phyloP scores from a whole-genome alignment of 306 rosid species.

The Lathyrus aphaca region DNA sequence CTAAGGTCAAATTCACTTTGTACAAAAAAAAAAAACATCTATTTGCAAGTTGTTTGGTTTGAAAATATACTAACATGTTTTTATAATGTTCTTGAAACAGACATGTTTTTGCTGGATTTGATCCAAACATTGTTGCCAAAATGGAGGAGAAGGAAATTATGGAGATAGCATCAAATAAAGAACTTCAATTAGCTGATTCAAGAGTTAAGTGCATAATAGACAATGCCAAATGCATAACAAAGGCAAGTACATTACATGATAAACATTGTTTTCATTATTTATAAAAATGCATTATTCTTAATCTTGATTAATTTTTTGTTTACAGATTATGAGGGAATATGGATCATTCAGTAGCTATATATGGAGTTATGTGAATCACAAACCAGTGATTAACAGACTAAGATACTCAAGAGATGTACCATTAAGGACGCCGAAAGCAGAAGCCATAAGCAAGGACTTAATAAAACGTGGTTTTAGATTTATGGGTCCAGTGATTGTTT shows the following conservation, averaged over 20 bases:
- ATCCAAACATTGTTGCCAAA: constrained; percentile 69
- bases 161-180: constrained; percentile 71
- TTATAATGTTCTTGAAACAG: constrained; percentile 39
- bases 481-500: constrained; percentile 83
- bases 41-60: background rate
- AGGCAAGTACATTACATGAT: constrained; percentile 54
- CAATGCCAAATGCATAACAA: constrained; percentile 82
- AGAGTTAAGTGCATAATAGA: constrained; percentile 82
- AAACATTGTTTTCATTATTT: too few species aligned
- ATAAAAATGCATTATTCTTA: too few species aligned
- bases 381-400: constrained; percentile 68
- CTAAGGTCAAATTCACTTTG: constrained; percentile 54
- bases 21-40: background rate
- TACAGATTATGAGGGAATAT: constrained; percentile 72
- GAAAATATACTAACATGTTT: constrained; percentile 11
- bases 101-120: constrained; percentile 82
- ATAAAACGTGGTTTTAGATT: constrained; percentile 75
- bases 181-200: constrained; percentile 64
- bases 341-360: constrained; percentile 90
- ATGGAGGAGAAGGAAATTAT: constrained; percentile 81
- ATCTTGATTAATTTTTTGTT: background rate
- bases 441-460: constrained; percentile 79
- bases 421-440: constrained; percentile 78
- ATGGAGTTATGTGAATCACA: constrained; percentile 86
- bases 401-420: constrained; percentile 85